Conservation (phyloP, 2,329 filamentous ascomycete genomes). For the Arachnomyces sp. region DNA sequence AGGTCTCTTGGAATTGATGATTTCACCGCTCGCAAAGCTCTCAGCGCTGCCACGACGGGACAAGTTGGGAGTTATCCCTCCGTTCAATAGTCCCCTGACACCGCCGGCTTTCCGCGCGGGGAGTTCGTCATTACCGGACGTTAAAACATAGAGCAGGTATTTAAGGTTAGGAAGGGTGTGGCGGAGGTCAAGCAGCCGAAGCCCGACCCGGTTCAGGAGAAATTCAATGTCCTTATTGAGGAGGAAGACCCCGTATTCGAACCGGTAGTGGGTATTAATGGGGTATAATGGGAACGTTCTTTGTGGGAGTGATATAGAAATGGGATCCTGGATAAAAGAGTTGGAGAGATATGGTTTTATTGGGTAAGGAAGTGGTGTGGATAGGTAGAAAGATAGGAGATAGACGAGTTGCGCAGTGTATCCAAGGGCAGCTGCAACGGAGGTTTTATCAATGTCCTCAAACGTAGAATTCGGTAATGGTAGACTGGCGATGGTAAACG, state of each 20-base stretch:
- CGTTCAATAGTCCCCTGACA: constrained; percentile 38
- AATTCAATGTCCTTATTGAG: constrained; percentile 91
- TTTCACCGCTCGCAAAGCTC: constrained; percentile 28
- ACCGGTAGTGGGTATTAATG: constrained; percentile 71
- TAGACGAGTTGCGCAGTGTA: constrained; percentile 68
- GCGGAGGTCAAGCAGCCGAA: constrained; percentile 80
- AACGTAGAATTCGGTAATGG: constrained; percentile 73
- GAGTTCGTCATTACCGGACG: constrained; percentile 62
- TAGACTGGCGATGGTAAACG: constrained; percentile 76
- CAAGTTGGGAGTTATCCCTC: constrained; percentile 26
- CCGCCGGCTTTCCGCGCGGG: constrained; percentile 50
- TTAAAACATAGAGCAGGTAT: constrained; percentile 83
- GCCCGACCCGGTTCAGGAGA: constrained; percentile 55
- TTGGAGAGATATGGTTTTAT: constrained; percentile 65
- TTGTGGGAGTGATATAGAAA: constrained; percentile 48
- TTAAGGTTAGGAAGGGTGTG: constrained; percentile 91
- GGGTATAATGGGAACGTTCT: constrained; percentile 76
- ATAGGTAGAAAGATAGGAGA: constrained; percentile 74
- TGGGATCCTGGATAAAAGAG: constrained; percentile 67
- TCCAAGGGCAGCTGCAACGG: constrained; percentile 75
- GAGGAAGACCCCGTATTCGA: constrained; percentile 94
- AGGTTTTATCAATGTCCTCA: constrained; percentile 60
- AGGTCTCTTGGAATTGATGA: constrained; percentile 20
- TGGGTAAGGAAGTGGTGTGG: constrained; percentile 71
- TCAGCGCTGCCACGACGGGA: constrained; percentile 35